Percentiles rank a stretch among this genome's conserved stretches.
phyloP scores from a whole-genome alignment of 768 basidiomycete genomes.

The Lentinula lateritia region DNA sequence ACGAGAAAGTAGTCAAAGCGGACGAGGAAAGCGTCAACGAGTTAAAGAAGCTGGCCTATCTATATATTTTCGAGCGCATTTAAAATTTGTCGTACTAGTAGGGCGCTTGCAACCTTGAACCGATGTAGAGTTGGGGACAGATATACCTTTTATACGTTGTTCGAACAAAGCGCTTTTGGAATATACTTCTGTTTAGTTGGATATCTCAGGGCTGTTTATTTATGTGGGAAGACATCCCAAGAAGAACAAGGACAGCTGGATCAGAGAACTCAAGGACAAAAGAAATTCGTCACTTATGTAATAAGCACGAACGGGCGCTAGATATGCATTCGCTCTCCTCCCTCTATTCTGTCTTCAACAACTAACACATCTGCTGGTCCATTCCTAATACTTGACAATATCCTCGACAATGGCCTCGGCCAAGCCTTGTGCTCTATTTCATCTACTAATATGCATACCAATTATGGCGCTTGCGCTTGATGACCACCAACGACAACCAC shows the following conservation, averaged over 20 bases:
- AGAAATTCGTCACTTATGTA: background rate
- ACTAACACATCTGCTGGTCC: background rate
- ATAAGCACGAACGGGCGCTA: background rate
- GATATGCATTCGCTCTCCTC: background rate
- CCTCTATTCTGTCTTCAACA: background rate
- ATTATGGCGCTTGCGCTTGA: background rate
- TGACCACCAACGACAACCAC: background rate
- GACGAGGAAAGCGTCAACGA: constrained; percentile 77
- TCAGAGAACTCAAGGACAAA: too few relatives aligned
- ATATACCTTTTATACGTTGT: too few relatives aligned
- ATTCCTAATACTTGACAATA: background rate
- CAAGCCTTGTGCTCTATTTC: background rate
- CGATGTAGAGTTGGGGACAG: too few relatives aligned
- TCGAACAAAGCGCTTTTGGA: too few relatives aligned
- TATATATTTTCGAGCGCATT: constrained; percentile 81
- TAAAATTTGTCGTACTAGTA: too few relatives aligned
- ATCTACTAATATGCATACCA: constrained; percentile 1
- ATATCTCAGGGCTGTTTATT: too few relatives aligned
- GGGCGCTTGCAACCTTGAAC: too few relatives aligned
- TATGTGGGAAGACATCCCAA: too few relatives aligned
- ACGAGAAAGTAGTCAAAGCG: constrained; percentile 92
- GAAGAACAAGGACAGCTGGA: too few relatives aligned
- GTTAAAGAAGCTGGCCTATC: constrained; percentile 81
- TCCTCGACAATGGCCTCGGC: background rate
- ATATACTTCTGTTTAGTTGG: too few relatives aligned